These are phyloP conservation scores for Chrysoporthe cubensis DNA, from an alignment of 2,329 filamentous ascomycete species.

Conservation along the genomic window DNA sequence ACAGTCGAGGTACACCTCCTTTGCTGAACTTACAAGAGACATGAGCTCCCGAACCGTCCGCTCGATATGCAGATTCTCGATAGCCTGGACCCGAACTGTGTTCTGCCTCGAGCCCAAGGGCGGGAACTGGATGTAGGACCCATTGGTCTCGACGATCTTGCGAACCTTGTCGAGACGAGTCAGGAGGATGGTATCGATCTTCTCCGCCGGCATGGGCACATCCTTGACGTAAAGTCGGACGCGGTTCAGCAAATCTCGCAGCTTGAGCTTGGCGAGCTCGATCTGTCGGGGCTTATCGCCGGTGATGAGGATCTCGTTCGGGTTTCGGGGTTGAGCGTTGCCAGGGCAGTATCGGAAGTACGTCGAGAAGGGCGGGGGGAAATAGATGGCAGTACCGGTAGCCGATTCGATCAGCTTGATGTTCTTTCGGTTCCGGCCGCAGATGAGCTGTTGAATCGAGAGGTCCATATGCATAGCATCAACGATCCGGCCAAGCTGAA, in stretches of 20 bases:
- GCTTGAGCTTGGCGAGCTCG: constrained; percentile 84
- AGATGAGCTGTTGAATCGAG: constrained; percentile 88
- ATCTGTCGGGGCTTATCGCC: constrained; percentile 86
- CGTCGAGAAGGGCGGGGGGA: constrained; percentile 89
- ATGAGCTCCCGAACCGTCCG: constrained; percentile 95
- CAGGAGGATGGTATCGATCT: constrained; percentile 92
- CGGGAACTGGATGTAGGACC: constrained; percentile 92
- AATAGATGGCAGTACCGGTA: constrained; percentile 97
- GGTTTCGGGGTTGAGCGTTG: constrained; percentile 78
- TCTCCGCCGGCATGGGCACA: constrained; percentile 84
- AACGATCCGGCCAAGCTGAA: constrained; percentile 71
- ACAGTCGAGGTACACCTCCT: constrained; percentile 23
- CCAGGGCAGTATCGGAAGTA: constrained; percentile 89
- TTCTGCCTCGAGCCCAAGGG: constrained; percentile 83
- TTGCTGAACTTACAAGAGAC: constrained; percentile 71
- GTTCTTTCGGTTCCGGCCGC: constrained; percentile 92
- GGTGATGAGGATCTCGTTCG: constrained; percentile 93
- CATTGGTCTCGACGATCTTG: constrained; percentile 96
- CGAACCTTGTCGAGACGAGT: constrained; percentile 93
- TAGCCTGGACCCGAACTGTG: constrained; percentile 87
- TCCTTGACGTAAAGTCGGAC: constrained; percentile 91
- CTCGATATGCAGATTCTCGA: constrained; percentile 91
- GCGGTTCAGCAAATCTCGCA: constrained; percentile 80
- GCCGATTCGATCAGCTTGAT: constrained; percentile 97
- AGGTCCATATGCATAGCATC: constrained; percentile 83